Evolutionary conservation across 2,329 filamentous ascomycete species (phyloP).

Genomic region (Cladophialophora chaetospira): DNA sequence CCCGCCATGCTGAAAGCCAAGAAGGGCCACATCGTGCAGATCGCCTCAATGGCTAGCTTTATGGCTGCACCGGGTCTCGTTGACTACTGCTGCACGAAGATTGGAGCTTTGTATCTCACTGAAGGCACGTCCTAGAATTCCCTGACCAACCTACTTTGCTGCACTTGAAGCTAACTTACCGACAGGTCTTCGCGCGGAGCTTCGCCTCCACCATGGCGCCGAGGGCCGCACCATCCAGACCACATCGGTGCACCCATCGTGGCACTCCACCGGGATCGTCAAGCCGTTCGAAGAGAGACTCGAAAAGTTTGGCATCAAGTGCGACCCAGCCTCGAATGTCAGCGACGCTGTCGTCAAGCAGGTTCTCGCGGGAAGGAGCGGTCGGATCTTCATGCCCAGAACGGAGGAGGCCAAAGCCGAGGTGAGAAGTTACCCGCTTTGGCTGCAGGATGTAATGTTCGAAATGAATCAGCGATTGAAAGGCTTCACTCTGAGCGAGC

Average conservation of each 20-base stretch:
- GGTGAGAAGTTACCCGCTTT: conserved; percentile 23
- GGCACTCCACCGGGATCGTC: conserved; percentile 30
- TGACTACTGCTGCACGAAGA: conserved; percentile 69
- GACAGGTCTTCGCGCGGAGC: conserved; percentile 53
- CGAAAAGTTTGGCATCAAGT: conserved; percentile 53
- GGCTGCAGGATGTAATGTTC: conserved; percentile 28
- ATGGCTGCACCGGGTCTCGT: conserved; percentile 63
- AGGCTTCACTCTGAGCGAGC: too few species aligned
- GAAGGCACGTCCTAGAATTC: too few species aligned
- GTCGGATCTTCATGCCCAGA: conserved; percentile 31
- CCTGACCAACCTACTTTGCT: too few species aligned
- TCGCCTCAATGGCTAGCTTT: conserved; percentile 66
- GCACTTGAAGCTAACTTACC: neutral
- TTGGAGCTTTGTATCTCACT: conserved; percentile 67
- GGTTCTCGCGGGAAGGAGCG: conserved; percentile 29
- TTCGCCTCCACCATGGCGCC: conserved; percentile 54
- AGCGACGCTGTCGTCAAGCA: conserved; percentile 59
- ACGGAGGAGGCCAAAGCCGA: conserved; percentile 12
- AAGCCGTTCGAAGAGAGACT: conserved; percentile 56
- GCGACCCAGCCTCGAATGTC: conserved; percentile 40
- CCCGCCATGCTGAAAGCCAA: conserved; percentile 64
- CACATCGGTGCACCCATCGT: conserved; percentile 31
- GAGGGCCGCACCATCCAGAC: conserved; percentile 28
- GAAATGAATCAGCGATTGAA: neutral
- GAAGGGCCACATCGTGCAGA: conserved; percentile 73